Evolutionary conservation across 768 basidiomycete genomes (phyloP).

Genomic region (Mycena sanguinolenta): DNA sequence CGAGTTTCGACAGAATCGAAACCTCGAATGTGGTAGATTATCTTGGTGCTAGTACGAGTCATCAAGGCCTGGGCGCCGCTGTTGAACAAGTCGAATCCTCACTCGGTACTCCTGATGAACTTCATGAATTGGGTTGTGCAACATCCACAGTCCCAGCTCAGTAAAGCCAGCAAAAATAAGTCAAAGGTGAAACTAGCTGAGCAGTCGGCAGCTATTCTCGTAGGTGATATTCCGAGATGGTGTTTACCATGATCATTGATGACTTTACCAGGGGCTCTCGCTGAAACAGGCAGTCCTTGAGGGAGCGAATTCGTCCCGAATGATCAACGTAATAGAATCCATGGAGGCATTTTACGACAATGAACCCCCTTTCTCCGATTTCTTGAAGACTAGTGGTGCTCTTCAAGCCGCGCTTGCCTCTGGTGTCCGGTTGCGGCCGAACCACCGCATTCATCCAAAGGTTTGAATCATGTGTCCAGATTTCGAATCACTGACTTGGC

Average conservation of each 20-base stretch:
- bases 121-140: conserved; percentile 53
- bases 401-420: neutral
- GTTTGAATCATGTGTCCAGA: neutral
- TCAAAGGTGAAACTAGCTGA: neutral
- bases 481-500: neutral
- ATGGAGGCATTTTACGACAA: conserved; percentile 17
- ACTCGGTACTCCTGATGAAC: conserved; percentile 53
- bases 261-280: neutral
- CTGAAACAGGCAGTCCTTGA: neutral
- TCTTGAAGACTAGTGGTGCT: conserved; percentile 1
- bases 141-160: conserved; percentile 47
- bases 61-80: conserved; percentile 54
- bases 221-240: neutral
- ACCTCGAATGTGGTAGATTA: conserved; percentile 52
- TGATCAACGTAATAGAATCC: neutral
- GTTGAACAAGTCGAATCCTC: conserved; percentile 49
- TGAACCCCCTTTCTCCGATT: conserved; percentile 7
- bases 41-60: conserved; percentile 47
- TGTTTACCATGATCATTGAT: neutral
- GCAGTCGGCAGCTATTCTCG: conserved; percentile 5
- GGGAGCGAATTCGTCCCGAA: neutral
- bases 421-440: neutral
- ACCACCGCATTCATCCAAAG: conserved; percentile 8
- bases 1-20: conserved; percentile 57
- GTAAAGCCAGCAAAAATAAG: conserved; percentile 37